phyloP scores from a whole-genome alignment of 768 basidiomycete species.

The Collybia sp. region DNA sequence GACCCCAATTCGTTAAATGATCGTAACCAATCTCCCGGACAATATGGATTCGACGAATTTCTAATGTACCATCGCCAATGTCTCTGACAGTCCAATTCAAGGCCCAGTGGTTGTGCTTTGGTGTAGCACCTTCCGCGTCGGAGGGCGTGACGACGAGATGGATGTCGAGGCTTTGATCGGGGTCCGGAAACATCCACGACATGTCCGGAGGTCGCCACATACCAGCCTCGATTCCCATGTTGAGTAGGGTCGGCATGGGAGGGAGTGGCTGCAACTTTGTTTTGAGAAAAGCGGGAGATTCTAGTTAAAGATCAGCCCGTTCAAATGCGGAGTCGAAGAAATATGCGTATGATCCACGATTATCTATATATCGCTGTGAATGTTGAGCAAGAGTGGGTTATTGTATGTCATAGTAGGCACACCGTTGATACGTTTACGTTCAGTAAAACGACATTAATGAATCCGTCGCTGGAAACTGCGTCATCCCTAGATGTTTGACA shows the following conservation, averaged over 20 bases:
- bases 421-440: no score
- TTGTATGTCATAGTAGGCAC: no score
- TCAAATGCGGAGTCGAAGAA: background rate
- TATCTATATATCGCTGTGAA: background rate
- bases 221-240: constrained; percentile 3
- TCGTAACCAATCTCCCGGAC: constrained; percentile 10
- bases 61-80: constrained; percentile 6
- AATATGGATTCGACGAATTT: constrained; percentile 16
- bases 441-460: no score
- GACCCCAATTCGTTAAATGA: constrained; percentile 23
- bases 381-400: background rate
- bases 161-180: constrained; percentile 6
- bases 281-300: background rate
- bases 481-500: no score
- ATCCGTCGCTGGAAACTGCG: no score
- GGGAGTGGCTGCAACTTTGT: background rate
- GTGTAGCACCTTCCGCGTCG: constrained; percentile 1
- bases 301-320: background rate
- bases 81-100: constrained; percentile 16
- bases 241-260: constrained; percentile 3
- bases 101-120: constrained; percentile 15
- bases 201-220: constrained; percentile 8
- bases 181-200: constrained; percentile 14
- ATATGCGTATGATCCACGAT: constrained; percentile 1
- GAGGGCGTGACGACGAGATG: constrained; percentile 9